Base-by-base conservation (phyloP, 108 stramenopile genomes). In the Skeletonema menzelii region DNA sequence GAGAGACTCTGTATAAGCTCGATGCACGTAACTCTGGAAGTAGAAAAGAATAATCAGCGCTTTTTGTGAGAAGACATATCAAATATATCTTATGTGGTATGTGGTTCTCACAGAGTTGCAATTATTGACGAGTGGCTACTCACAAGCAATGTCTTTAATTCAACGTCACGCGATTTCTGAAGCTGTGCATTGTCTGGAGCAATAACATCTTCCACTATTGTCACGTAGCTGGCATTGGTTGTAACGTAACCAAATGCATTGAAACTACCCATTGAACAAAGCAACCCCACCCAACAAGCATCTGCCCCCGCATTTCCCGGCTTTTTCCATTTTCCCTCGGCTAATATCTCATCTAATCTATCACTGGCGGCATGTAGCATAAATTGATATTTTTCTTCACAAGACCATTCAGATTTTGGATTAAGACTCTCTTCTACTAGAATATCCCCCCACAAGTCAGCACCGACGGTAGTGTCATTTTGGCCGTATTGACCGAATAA, bases 171-270 rank as follows among this genome's bases (percentile, higher is more conserved):
- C 3, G 70, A 60, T 67, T 67, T 79, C 62, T 60, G 70, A n/a
- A 44, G 7, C 56, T 72, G 66, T 1, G 38, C 35, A 55, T 78
- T 64, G 1, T 72, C 65, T 44, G 72, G 64, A n/a, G 72, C 34
- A 40, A 79, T 72, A 1, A 27, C 28, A 32, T 79, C 77, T 62
- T 79, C 71, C 1, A 67, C 55, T 0, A 79, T 70, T 38, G 58
- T 56, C 14, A 79, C 53, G 58, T 79, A 79, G 30, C 49, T 67
- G 4, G 35, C 26, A 63, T 79, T 79, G 14, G 71, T 79, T 17
- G 77, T 79, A 37, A 70, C 70, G 49, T 79, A 79, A 72, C 77
- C 77, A 67, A 68, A 79, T 5, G 77, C 77, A 44, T 67, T 62
- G 5, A 72, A 72, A 55, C 57, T 71, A 72, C 63, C 77, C 34